These are phyloP conservation scores for Monilinia fructicola DNA, from an alignment of 2,329 filamentous ascomycete genomes.

Conservation along the genomic window DNA sequence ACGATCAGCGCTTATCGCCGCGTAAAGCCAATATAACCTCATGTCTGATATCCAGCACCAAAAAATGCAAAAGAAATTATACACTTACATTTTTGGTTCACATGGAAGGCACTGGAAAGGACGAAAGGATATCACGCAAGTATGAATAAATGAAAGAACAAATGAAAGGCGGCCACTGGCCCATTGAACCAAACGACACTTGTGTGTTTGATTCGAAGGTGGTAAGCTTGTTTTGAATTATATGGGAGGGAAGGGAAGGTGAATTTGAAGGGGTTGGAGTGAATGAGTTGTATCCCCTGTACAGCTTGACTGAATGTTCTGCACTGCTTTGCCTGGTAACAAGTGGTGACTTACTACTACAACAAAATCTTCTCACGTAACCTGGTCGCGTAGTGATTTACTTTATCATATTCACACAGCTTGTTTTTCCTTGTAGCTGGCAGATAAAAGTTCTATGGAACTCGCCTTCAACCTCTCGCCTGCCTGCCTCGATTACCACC, in stretches of 20 bases:
- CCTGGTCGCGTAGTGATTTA: no score
- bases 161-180: neutral
- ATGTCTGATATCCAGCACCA: neutral
- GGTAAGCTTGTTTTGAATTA: neutral
- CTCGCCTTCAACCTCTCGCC: neutral
- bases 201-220: neutral
- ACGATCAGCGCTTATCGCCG: neutral
- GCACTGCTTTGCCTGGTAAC: neutral
- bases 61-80: constrained; percentile 14
- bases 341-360: neutral
- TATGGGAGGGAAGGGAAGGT: neutral
- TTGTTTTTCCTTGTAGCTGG: neutral
- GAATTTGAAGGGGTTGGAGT: neutral
- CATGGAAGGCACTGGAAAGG: neutral
- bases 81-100: neutral
- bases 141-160: neutral
- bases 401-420: fast-evolving
- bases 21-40: neutral
- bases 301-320: neutral
- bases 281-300: neutral
- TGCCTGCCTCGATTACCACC: neutral
- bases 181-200: constrained; percentile 1
- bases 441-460: neutral
- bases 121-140: no score
- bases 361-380: neutral